Evolutionary conservation across 176 grass and related monocot species (phyloP).

Genomic region (Saccharum spontaneum): DNA sequence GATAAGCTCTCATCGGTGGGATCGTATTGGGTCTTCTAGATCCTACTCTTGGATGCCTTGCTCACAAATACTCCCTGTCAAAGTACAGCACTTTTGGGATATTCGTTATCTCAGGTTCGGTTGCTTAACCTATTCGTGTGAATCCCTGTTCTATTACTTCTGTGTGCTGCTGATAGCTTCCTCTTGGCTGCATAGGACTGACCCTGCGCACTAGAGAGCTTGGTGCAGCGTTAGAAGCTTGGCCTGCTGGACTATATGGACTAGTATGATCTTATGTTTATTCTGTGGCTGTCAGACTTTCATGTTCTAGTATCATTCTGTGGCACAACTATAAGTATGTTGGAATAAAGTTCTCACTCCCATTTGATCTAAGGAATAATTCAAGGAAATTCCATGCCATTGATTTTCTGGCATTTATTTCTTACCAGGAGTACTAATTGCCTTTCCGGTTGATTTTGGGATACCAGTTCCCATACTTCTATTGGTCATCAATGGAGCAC

Average conservation of each 20-base stretch:
- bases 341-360: conserved; percentile 8
- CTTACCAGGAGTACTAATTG: conserved; percentile 5
- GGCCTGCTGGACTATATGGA: conserved; percentile 88
- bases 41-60: conserved; percentile 79
- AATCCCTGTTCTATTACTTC: background rate
- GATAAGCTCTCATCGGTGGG: conserved; percentile 69
- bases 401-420: conserved; percentile 13
- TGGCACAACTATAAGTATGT: conserved; percentile 1
- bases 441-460: conserved; percentile 39
- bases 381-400: conserved; percentile 13
- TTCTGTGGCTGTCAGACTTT: conserved; percentile 35
- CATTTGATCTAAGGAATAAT: conserved; percentile 18
- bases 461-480: background rate
- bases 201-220: conserved; percentile 76
- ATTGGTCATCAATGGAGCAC: background rate
- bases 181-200: conserved; percentile 52
- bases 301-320: conserved; percentile 18
- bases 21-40: conserved; percentile 64
- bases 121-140: conserved; percentile 13
- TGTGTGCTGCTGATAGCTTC: conserved; percentile 7
- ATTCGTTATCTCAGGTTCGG: conserved; percentile 79
- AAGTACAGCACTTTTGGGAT: conserved; percentile 88
- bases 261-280: conserved; percentile 64
- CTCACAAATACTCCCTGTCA: conserved; percentile 72
- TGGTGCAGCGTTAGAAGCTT: conserved; percentile 77